phyloP scores from a whole-genome alignment of 2,329 filamentous ascomycete species.

The Elsinoe perseae region DNA sequence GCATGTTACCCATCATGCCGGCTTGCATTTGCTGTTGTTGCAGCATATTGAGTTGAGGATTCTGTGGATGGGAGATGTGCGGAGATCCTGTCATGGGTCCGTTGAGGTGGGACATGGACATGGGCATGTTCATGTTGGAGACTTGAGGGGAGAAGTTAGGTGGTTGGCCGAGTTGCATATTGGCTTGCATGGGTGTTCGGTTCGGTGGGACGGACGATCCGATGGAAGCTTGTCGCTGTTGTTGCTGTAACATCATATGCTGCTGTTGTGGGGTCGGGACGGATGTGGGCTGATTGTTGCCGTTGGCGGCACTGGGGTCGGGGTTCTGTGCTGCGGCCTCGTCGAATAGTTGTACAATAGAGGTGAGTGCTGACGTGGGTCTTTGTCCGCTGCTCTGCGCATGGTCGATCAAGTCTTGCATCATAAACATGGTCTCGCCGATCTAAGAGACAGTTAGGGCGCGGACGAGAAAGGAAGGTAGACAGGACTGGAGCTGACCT shows the following conservation, averaged over 20 bases:
- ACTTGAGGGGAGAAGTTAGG: conserved; percentile 48
- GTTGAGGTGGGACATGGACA: conserved; percentile 31
- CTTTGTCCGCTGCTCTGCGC: conserved; percentile 47
- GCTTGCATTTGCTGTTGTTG: conserved; percentile 18
- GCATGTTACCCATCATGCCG: conserved; percentile 23
- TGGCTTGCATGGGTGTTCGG: conserved; percentile 29
- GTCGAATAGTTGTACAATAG: conserved; percentile 43
- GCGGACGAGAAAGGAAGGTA: conserved; percentile 2
- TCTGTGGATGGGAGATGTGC: conserved; percentile 39
- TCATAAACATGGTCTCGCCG: conserved; percentile 57
- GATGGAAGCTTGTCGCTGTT: conserved; percentile 17
- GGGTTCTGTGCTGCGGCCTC: conserved; percentile 11
- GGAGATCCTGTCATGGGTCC: conserved; percentile 42
- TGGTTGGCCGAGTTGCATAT: conserved; percentile 28
- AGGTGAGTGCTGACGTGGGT: conserved; percentile 48
- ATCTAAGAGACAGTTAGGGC: conserved; percentile 38
- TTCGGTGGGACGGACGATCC: conserved; percentile 15
- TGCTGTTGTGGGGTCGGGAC: conserved; percentile 20
- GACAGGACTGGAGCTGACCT: conserved; percentile 40
- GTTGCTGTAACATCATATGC: conserved; percentile 24
- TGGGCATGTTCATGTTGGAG: conserved; percentile 46
- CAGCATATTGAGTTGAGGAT: conserved; percentile 17
- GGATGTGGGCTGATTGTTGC: conserved; percentile 23
- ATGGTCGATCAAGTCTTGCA: conserved; percentile 53
- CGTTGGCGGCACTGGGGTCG: conserved; percentile 17